Evolutionary conservation across 441 rosid species (phyloP).

Genomic region (Erodium trifolium): DNA sequence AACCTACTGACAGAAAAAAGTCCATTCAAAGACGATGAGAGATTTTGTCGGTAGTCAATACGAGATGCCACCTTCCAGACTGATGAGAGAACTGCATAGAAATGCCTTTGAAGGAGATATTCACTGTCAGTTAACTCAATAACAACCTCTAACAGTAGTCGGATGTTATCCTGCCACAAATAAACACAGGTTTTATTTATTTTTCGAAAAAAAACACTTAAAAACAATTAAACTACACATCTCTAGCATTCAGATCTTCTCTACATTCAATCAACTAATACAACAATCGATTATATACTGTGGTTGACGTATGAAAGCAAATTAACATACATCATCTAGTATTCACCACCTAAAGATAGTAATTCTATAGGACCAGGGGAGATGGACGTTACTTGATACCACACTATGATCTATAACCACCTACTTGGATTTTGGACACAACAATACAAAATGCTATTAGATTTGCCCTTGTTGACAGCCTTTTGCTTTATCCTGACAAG

Average conservation of each 20-base stretch:
- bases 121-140: slow-evolving; percentile 78
- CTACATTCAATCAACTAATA: neutral
- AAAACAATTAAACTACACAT: neutral
- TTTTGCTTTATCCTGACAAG: too few relatives aligned
- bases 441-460: too few relatives aligned
- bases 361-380: neutral
- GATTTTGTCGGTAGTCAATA: slow-evolving; percentile 26
- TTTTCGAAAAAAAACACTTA: neutral
- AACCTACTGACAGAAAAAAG: slow-evolving; percentile 42
- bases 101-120: slow-evolving; percentile 88
- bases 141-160: slow-evolving; percentile 56
- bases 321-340: neutral
- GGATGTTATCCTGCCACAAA: slow-evolving; percentile 71
- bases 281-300: neutral
- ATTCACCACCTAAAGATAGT: neutral
- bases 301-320: neutral
- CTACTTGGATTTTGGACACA: too few relatives aligned
- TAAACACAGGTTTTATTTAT: slow-evolving; percentile 11
- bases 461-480: too few relatives aligned
- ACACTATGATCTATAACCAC: too few relatives aligned
- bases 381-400: too few relatives aligned
- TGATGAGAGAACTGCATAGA: slow-evolving; percentile 71
- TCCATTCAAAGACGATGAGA: slow-evolving; percentile 39
- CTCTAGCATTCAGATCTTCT: slow-evolving; percentile 1
- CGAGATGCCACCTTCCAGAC: slow-evolving; percentile 53